phyloP scores from a whole-genome alignment of 306 rosid genomes.

The Dalbergia cultrata region DNA sequence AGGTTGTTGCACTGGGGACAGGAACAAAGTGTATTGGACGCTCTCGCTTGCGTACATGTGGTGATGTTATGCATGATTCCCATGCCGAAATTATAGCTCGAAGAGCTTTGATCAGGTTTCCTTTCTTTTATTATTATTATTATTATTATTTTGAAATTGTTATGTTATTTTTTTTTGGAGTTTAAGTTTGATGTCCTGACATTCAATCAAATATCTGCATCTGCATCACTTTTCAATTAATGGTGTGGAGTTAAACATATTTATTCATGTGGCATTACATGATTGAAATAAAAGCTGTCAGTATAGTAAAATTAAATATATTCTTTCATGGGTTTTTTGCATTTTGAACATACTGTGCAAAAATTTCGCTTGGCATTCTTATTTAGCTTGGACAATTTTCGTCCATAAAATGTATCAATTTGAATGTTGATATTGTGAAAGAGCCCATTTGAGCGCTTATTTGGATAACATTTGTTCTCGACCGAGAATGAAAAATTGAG shows the following conservation, averaged over 20 bases:
- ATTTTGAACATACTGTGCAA: conserved; percentile 5
- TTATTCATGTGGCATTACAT: too few relatives aligned
- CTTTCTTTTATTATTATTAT: not conserved
- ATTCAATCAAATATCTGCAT: too few relatives aligned
- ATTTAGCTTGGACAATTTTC: not conserved
- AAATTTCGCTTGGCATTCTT: not conserved
- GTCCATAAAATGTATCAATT: not conserved
- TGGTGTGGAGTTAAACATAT: too few relatives aligned
- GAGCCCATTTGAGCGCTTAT: not conserved
- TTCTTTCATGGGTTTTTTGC: not conserved
- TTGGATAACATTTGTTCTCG: too few relatives aligned
- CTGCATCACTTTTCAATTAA: too few relatives aligned
- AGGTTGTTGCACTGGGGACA: conserved; percentile 86
- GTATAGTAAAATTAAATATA: too few relatives aligned
- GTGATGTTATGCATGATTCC: conserved; percentile 86
- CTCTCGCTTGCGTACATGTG: conserved; percentile 70
- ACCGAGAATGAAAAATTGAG: too few relatives aligned
- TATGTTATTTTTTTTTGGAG: not conserved
- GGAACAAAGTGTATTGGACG: conserved; percentile 93
- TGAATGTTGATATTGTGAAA: conserved; percentile 14
- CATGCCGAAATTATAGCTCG: conserved; percentile 91
- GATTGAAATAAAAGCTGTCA: too few relatives aligned
- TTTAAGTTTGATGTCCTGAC: too few relatives aligned
- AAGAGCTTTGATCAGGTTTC: conserved; percentile 83
- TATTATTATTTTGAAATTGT: not conserved